Evolutionary conservation across 345 rosid species (phyloP).

Genomic region (Brassica carinata): DNA sequence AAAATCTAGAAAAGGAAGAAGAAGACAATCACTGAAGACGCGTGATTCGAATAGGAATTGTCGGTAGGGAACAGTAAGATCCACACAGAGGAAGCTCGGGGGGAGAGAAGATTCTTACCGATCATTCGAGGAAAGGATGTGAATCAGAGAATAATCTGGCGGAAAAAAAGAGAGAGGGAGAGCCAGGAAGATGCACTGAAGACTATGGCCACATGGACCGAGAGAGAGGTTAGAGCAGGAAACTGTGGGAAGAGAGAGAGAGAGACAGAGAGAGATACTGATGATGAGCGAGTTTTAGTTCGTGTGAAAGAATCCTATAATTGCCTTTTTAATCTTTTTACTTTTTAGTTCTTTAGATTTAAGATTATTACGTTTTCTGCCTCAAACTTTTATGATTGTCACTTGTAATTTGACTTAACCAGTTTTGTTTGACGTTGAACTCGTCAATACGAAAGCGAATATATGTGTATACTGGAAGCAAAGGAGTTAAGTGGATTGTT

Average conservation of each 20-base stretch:
- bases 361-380: background rate
- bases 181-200: conserved; percentile 42
- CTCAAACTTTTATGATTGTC: conserved; percentile 7
- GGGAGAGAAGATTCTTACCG: too few species aligned
- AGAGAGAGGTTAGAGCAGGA: conserved; percentile 38
- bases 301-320: conserved; percentile 37
- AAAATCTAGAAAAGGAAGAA: background rate
- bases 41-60: conserved; percentile 6
- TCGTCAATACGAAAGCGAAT: background rate
- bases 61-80: conserved; percentile 30
- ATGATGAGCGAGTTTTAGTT: conserved; percentile 28
- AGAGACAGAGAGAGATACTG: conserved; percentile 18
- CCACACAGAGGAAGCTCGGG: conserved; percentile 19
- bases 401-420: conserved; percentile 3
- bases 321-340: conserved; percentile 20
- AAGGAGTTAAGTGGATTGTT: conserved; percentile 23
- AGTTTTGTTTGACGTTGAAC: conserved; percentile 26
- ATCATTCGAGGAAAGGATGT: conserved; percentile 49
- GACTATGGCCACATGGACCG: conserved; percentile 39
- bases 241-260: conserved; percentile 24
- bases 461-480: background rate
- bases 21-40: background rate
- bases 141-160: conserved; percentile 39
- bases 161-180: conserved; percentile 21
- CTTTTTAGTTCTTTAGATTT: background rate